Conservation (phyloP, 495 filamentous ascomycete genomes). For the Xylaria grammica region DNA sequence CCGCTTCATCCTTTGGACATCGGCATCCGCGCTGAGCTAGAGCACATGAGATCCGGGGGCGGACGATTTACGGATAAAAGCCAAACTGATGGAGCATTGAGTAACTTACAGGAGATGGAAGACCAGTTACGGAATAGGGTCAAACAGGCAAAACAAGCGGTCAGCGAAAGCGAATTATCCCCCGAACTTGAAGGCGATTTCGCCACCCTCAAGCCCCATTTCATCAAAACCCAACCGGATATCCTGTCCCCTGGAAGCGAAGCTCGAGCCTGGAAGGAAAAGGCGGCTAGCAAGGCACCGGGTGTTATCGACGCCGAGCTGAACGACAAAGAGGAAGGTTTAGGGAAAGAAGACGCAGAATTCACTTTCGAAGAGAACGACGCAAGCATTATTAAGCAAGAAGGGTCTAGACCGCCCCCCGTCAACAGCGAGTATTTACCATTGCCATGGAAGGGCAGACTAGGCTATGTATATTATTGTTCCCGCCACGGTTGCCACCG, state of each 20-base stretch:
- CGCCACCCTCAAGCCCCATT: constrained; percentile 21
- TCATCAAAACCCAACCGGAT: constrained; percentile 13
- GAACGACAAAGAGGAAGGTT: neutral
- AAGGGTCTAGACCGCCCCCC: constrained; percentile 66
- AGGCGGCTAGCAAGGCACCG: neutral
- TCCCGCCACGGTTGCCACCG: constrained; percentile 5
- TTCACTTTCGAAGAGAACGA: constrained; percentile 27
- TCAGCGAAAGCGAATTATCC: constrained; percentile 29
- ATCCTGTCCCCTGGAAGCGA: constrained; percentile 6
- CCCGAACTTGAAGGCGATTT: neutral
- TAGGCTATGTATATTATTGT: constrained; percentile 77
- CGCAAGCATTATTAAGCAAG: constrained; percentile 50
- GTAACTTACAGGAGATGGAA: constrained; percentile 38
- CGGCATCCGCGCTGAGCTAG: neutral
- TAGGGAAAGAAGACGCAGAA: constrained; percentile 19
- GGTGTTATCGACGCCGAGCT: neutral
- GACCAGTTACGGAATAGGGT: constrained; percentile 28
- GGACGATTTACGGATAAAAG: constrained; percentile 1
- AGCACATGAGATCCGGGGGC: constrained; percentile 7
- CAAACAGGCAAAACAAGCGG: constrained; percentile 34
- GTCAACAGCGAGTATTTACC: constrained; percentile 88
- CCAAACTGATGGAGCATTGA: constrained; percentile 19
- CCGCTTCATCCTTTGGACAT: neutral
- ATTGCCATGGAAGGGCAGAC: constrained; percentile 87
- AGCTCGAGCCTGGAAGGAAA: neutral